Conservation (phyloP, 805 yeast genomes). For the Wickerhamiella lipophila region DNA sequence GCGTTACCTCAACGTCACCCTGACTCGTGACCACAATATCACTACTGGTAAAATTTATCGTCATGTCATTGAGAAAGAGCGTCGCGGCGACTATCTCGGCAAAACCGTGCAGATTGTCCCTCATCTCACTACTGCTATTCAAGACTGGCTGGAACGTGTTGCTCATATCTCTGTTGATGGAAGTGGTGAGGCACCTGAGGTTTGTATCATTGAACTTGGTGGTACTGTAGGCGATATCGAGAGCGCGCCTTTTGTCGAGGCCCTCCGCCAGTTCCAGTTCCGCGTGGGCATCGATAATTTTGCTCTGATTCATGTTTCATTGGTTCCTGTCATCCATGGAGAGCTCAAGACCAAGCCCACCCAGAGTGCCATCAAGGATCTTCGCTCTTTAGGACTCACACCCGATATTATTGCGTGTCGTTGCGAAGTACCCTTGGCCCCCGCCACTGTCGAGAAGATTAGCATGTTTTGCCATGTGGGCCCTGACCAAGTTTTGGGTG, state of each 20-base stretch:
- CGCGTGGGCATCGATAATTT: constrained; percentile 89
- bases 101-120: constrained; percentile 99
- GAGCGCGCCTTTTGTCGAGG: constrained; percentile 97
- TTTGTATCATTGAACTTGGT: constrained; percentile 94
- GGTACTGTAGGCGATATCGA: constrained; percentile 99
- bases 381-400: constrained; percentile 84
- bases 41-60: constrained; percentile 97
- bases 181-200: constrained; percentile 80
- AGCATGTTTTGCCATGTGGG: constrained; percentile 99
- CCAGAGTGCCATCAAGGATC: constrained; percentile 95
- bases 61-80: constrained; percentile 82
- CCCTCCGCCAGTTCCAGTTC: constrained; percentile 96
- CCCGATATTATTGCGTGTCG: constrained; percentile 98
- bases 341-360: constrained; percentile 99
- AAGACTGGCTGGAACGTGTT: constrained; percentile 95
- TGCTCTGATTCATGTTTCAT: constrained; percentile 89
- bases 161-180: constrained; percentile 84
- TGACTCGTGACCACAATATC: constrained; percentile 89
- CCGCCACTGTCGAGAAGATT: constrained; percentile 82
- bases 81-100: constrained; percentile 95
- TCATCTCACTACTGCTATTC: constrained; percentile 92
- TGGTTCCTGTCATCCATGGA: constrained; percentile 96
- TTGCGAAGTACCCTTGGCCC: constrained; percentile 72
- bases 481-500: constrained; percentile 93
- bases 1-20: constrained; percentile 84